Conservation (phyloP, 164 flowering plant genomes). For the Nelumbo lutea region DNA sequence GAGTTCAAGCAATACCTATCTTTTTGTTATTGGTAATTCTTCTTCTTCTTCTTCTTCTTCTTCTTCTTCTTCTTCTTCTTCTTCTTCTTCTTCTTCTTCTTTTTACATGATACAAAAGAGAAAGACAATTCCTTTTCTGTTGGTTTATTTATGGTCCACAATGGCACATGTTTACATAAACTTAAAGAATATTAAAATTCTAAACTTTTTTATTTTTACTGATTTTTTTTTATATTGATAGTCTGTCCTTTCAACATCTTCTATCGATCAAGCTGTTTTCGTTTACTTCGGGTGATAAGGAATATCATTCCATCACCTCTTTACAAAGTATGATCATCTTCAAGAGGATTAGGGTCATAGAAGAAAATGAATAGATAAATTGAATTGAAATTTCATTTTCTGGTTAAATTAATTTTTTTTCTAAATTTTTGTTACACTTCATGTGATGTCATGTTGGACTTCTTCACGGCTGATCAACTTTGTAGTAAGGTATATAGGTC, state of each 20-base stretch:
- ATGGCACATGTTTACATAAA: not conserved
- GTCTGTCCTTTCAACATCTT: constrained; percentile 47
- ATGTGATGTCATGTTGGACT: constrained; percentile 84
- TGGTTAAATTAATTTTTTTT: too few relatives aligned
- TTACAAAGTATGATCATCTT: constrained; percentile 52
- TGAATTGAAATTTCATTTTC: too few relatives aligned
- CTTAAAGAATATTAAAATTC: too few relatives aligned
- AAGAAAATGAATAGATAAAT: too few relatives aligned
- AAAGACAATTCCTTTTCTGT: not conserved
- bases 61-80: too few relatives aligned
- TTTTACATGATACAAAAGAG: too few relatives aligned
- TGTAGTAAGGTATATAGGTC: constrained; percentile 70
- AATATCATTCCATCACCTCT: constrained; percentile 83
- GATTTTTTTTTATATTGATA: constrained; percentile 53
- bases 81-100: too few relatives aligned
- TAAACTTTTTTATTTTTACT: constrained; percentile 19
- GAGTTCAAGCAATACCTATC: constrained; percentile 68
- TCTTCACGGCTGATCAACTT: constrained; percentile 98
- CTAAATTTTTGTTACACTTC: not conserved
- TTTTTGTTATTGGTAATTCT: too few relatives aligned
- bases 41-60: too few relatives aligned
- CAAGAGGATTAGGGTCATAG: too few relatives aligned
- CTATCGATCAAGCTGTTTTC: too few relatives aligned
- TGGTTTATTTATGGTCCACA: not conserved
- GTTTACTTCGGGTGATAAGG: constrained; percentile 14